Conservation (phyloP, 1,139 yeast genomes). For the Geotrichum aggregatum region DNA sequence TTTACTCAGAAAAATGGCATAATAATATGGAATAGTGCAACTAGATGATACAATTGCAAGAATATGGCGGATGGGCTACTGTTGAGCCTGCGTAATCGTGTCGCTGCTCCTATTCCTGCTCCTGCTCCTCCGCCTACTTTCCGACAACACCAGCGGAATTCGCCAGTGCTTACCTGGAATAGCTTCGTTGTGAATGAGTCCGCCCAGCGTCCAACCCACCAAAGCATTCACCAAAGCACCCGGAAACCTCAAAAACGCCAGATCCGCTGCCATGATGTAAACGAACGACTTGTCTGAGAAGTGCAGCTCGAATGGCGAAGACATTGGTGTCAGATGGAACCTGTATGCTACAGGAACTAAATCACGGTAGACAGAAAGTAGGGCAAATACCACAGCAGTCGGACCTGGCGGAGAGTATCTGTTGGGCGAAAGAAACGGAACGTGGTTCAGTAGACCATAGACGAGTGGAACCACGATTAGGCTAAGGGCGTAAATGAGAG, state of each 20-base stretch:
- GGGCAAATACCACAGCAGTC: conserved; percentile 55
- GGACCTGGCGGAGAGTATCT: conserved; percentile 54
- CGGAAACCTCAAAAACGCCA: conserved; percentile 47
- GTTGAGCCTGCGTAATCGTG: no score
- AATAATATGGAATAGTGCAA: no score
- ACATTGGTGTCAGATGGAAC: conserved; percentile 46
- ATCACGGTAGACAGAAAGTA: conserved; percentile 54
- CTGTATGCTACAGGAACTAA: conserved; percentile 59
- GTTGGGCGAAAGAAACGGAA: background rate
- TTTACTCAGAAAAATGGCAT: no score
- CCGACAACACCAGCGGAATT: no score
- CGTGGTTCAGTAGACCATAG: conserved; percentile 1
- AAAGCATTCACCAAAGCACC: conserved; percentile 49
- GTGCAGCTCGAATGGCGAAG: conserved; percentile 30
- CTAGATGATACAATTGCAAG: no score
- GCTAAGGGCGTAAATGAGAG: conserved; percentile 25
- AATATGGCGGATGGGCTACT: no score
- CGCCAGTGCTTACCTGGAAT: conserved; percentile 59
- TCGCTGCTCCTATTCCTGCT: conserved; percentile 26
- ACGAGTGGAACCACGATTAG: conserved; percentile 10
- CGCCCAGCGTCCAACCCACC: conserved; percentile 60
- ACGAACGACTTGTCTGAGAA: conserved; percentile 55
- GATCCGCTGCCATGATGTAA: conserved; percentile 49
- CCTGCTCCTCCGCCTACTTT: no score
- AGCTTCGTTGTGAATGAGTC: conserved; percentile 50